phyloP scores from a whole-genome alignment of 805 yeast genomes.

The Saccharomycopsis sp. region DNA sequence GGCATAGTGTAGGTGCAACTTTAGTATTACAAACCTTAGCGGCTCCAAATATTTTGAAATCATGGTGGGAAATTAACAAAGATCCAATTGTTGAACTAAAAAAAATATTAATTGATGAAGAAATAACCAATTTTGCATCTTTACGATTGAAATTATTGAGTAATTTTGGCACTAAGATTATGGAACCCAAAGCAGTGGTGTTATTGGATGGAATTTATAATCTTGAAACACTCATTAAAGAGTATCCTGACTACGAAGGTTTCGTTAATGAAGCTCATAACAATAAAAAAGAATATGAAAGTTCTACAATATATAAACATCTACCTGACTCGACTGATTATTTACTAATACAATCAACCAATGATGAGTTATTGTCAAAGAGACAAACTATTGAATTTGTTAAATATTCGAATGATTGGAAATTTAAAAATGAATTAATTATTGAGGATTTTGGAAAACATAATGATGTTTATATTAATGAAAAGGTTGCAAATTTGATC shows the following conservation, averaged over 20 bases:
- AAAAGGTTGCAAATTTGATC: slow-evolving; percentile 26
- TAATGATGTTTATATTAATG: slow-evolving; percentile 47
- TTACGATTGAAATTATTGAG: not conserved
- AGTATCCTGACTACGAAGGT: slow-evolving; percentile 46
- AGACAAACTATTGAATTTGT: slow-evolving; percentile 37
- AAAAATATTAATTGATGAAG: no score
- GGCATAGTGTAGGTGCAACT: slow-evolving; percentile 81
- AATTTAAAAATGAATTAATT: slow-evolving; percentile 16
- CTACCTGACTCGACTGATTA: slow-evolving; percentile 3
- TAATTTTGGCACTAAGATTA: not conserved
- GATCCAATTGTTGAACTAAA: not conserved
- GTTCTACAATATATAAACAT: slow-evolving; percentile 6
- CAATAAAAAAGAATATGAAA: slow-evolving; percentile 8
- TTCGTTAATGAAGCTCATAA: slow-evolving; percentile 54
- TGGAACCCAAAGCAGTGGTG: slow-evolving; percentile 20
- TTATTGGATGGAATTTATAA: slow-evolving; percentile 68
- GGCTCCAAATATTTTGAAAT: slow-evolving; percentile 14
- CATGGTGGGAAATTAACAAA: not conserved
- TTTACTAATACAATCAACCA: slow-evolving; percentile 45
- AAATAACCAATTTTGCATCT: not conserved
- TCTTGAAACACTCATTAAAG: slow-evolving; percentile 37
- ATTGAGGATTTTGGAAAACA: slow-evolving; percentile 46
- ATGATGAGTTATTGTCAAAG: slow-evolving; percentile 54
- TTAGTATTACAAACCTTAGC: slow-evolving; percentile 43
- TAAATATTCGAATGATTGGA: slow-evolving; percentile 24